Evolutionary conservation across 2,329 filamentous ascomycete species (phyloP).

Genomic region (Penicillium sp.): DNA sequence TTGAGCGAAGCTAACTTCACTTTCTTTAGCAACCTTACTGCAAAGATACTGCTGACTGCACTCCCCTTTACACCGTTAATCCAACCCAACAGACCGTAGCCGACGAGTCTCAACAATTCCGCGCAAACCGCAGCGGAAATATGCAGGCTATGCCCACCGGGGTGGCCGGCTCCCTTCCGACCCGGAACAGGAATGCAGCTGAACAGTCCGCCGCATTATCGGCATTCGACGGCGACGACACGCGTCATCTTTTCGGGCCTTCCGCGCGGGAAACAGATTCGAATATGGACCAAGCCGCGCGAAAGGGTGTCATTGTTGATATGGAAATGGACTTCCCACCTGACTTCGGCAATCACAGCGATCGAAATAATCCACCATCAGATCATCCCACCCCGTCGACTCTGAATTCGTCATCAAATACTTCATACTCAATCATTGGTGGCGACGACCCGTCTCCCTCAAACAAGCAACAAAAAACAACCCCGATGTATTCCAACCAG

Average conservation of each 20-base stretch:
- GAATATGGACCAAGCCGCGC: not conserved
- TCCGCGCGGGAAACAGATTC: slow-evolving; percentile 3
- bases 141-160: slow-evolving; percentile 6
- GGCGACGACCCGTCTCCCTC: slow-evolving; percentile 28
- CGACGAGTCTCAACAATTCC: slow-evolving; percentile 1
- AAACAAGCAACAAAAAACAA: slow-evolving; percentile 23
- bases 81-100: slow-evolving; percentile 3
- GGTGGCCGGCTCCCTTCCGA: slow-evolving; percentile 26
- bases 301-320: slow-evolving; percentile 10
- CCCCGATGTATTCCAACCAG: slow-evolving; percentile 9
- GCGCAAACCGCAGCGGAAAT: slow-evolving; percentile 1
- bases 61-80: slow-evolving; percentile 10
- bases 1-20: slow-evolving; percentile 3
- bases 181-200: slow-evolving; percentile 20
- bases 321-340: slow-evolving; percentile 35
- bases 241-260: slow-evolving; percentile 11
- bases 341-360: slow-evolving; percentile 29
- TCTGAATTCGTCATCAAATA: slow-evolving; percentile 38
- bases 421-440: slow-evolving; percentile 33
- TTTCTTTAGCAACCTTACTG: slow-evolving; percentile 13
- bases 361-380: slow-evolving; percentile 30
- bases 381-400: slow-evolving; percentile 38
- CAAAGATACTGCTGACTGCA: slow-evolving; percentile 10
- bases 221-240: slow-evolving; percentile 1
- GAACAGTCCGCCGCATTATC: not conserved